Evolutionary conservation across 495 filamentous ascomycete species (phyloP).

Genomic region (Parathielavia appendiculata): DNA sequence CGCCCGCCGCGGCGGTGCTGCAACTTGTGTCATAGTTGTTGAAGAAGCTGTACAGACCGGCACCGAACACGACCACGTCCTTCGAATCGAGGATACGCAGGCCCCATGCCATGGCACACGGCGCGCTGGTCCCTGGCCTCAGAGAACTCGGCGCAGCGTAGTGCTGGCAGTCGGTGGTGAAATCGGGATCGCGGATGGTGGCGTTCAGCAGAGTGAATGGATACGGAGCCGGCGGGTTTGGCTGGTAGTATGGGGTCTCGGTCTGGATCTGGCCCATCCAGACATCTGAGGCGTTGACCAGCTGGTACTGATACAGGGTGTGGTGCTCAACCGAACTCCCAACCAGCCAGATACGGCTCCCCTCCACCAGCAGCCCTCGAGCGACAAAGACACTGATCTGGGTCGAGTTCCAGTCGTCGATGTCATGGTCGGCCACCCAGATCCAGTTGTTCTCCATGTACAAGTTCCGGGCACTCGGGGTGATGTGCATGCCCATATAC

Average conservation of each 20-base stretch:
- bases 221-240: slow-evolving; percentile 65
- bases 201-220: slow-evolving; percentile 60
- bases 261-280: slow-evolving; percentile 83
- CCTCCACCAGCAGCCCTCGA: slow-evolving; percentile 74
- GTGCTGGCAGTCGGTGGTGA: slow-evolving; percentile 40
- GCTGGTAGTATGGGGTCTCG: slow-evolving; percentile 87
- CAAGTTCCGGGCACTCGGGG: slow-evolving; percentile 56
- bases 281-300: slow-evolving; percentile 69
- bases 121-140: slow-evolving; percentile 26
- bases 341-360: slow-evolving; percentile 56
- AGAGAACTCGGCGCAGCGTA: slow-evolving; percentile 34
- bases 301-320: slow-evolving; percentile 78
- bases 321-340: slow-evolving; percentile 81
- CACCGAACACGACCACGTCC: slow-evolving; percentile 65
- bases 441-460: slow-evolving; percentile 92
- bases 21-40: slow-evolving; percentile 77
- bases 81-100: slow-evolving; percentile 64
- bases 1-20: slow-evolving; percentile 49
- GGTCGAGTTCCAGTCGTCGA: slow-evolving; percentile 55
- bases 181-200: slow-evolving; percentile 68
- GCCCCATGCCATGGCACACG: slow-evolving; percentile 62
- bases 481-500: slow-evolving; percentile 78
- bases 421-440: slow-evolving; percentile 91
- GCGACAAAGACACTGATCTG: slow-evolving; percentile 86
- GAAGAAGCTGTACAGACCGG: slow-evolving; percentile 80